These are phyloP conservation scores for Sclerotinia borealis DNA, from an alignment of 2,329 filamentous ascomycete species.

Conservation along the genomic window DNA sequence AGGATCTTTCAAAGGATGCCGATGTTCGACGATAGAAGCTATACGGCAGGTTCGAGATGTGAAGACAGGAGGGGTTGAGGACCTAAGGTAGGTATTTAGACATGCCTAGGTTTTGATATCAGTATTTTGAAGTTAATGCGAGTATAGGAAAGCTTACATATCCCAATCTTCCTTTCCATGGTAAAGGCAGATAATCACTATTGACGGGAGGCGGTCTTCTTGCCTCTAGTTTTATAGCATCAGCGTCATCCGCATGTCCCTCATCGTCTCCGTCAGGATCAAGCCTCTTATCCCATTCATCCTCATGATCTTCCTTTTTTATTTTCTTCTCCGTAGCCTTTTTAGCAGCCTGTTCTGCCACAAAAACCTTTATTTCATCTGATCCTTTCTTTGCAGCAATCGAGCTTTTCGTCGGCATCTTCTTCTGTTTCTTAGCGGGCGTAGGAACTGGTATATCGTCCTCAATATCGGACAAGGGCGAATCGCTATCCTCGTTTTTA, in stretches of 20 bases:
- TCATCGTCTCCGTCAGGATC: conserved; percentile 30
- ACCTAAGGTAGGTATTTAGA: conserved; percentile 83
- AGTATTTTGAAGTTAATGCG: neutral
- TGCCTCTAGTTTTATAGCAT: conserved; percentile 28
- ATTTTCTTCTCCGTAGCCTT: conserved; percentile 23
- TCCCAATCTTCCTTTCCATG: conserved; percentile 83
- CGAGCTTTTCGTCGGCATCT: conserved; percentile 28
- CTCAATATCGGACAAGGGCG: conserved; percentile 20
- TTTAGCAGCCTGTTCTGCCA: conserved; percentile 29
- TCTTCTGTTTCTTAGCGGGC: conserved; percentile 26
- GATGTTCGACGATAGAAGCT: conserved; percentile 81
- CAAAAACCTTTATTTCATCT: conserved; percentile 32
- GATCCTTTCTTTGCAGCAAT: conserved; percentile 31
- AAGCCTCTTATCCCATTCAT: conserved; percentile 26
- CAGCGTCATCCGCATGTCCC: conserved; percentile 25
- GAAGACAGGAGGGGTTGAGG: conserved; percentile 77
- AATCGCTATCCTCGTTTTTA: conserved; percentile 21
- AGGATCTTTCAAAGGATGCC: conserved; percentile 72
- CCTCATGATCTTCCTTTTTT: conserved; percentile 26
- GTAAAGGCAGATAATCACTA: conserved; percentile 75
- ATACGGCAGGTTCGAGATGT: conserved; percentile 89
- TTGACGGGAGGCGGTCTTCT: conserved; percentile 64
- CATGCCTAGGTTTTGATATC: conserved; percentile 56
- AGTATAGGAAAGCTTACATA: conserved; percentile 56
- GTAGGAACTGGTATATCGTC: conserved; percentile 1